Conservation (phyloP, 1,139 yeast species). For the Sugiyamaella castrensis region DNA sequence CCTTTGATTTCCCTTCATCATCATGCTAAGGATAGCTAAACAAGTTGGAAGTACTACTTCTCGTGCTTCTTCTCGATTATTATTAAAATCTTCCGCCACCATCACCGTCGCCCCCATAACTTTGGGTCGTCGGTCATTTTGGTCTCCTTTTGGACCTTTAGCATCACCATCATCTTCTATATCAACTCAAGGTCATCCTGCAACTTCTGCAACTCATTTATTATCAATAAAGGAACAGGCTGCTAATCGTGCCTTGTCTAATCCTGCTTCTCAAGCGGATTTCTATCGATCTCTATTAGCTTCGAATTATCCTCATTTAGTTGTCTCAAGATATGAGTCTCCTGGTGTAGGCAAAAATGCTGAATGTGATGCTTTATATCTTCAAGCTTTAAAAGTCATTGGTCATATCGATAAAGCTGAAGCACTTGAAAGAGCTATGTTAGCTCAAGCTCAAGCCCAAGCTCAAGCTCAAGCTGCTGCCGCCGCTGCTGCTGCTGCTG, state of each 20-base stretch:
- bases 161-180: neutral
- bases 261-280: slow-evolving; percentile 71
- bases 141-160: slow-evolving; percentile 4
- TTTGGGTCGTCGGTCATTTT: neutral
- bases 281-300: slow-evolving; percentile 71
- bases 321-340: slow-evolving; percentile 86
- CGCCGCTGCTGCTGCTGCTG: slow-evolving; percentile 29
- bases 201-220: slow-evolving; percentile 14
- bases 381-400: slow-evolving; percentile 71
- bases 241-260: slow-evolving; percentile 70
- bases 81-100: neutral
- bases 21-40: slow-evolving; percentile 2
- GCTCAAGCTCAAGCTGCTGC: slow-evolving; percentile 15
- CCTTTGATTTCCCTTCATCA: neutral
- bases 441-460: slow-evolving; percentile 17
- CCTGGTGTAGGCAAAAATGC: slow-evolving; percentile 80
- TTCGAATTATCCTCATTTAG: slow-evolving; percentile 87
- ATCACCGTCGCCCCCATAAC: neutral
- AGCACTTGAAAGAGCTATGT: slow-evolving; percentile 36
- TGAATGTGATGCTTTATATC: slow-evolving; percentile 73
- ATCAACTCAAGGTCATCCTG: neutral
- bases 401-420: slow-evolving; percentile 82
- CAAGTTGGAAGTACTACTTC: neutral
- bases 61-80: neutral
- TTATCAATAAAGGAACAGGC: slow-evolving; percentile 54